These are phyloP conservation scores for Aspergillus phoenicis DNA, from an alignment of 2,329 filamentous ascomycete species.

Conservation along the genomic window DNA sequence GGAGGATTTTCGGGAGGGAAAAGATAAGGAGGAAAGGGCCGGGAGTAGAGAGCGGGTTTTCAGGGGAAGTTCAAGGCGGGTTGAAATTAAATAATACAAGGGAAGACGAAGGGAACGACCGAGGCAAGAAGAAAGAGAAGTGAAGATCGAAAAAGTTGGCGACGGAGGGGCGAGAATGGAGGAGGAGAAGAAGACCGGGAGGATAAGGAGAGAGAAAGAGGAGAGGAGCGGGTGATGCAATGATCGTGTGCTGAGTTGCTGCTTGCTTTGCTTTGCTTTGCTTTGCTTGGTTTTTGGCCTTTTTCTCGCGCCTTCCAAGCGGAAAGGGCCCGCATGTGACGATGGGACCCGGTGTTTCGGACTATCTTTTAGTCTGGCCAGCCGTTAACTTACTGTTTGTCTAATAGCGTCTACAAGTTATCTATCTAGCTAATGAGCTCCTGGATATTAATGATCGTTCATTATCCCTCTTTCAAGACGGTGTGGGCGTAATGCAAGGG, in stretches of 20 bases:
- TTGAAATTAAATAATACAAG: slow-evolving; percentile 8
- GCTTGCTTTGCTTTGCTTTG: not conserved
- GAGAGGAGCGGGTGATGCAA: slow-evolving; percentile 21
- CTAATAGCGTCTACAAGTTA: not conserved
- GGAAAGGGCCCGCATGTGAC: not conserved
- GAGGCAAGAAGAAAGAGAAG: slow-evolving; percentile 9
- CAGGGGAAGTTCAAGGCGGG: slow-evolving; percentile 7
- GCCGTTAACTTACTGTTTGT: not conserved
- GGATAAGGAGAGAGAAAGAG: slow-evolving; percentile 7
- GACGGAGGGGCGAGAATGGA: slow-evolving; percentile 11
- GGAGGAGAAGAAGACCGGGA: slow-evolving; percentile 21
- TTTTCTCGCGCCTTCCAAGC: not conserved
- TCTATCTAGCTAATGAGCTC: not conserved
- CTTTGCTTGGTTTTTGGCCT: too few species aligned
- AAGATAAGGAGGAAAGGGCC: slow-evolving; percentile 16
- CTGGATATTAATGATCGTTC: not conserved
- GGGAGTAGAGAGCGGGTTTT: slow-evolving; percentile 9
- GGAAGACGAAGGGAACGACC: slow-evolving; percentile 10
- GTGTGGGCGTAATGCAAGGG: slow-evolving; percentile 7
- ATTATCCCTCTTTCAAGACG: not conserved
- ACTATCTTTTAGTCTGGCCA: slow-evolving; percentile 3
- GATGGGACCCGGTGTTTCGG: slow-evolving; percentile 4
- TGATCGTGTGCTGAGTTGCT: slow-evolving; percentile 8
- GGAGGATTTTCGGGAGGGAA: slow-evolving; percentile 9
- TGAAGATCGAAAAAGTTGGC: slow-evolving; percentile 13